These are phyloP conservation scores for Pyrenochaeta sp. DNA, from an alignment of 2,329 filamentous ascomycete species.

Conservation along the genomic window DNA sequence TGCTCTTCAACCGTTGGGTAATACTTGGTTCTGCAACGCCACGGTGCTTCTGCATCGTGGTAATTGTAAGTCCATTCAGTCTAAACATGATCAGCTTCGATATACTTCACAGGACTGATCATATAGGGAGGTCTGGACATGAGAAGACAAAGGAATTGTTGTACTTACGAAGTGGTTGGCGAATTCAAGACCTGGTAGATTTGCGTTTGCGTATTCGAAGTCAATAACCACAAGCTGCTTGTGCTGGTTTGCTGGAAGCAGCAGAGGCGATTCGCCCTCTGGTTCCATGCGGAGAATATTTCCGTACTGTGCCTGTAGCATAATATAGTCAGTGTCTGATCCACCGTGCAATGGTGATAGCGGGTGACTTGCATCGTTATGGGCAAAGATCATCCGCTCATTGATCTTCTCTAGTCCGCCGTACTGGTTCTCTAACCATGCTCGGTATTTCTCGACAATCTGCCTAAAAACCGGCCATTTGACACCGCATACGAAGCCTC, in stretches of 20 bases:
- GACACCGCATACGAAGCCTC: conserved; percentile 82
- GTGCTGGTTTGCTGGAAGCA: conserved; percentile 90
- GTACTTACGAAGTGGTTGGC: conserved; percentile 87
- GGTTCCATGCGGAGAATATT: conserved; percentile 87
- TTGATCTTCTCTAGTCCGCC: conserved; percentile 72
- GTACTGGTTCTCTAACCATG: conserved; percentile 76
- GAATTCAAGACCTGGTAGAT: conserved; percentile 86
- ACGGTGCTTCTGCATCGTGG: conserved; percentile 73
- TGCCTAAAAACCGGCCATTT: conserved; percentile 81
- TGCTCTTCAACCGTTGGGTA: conserved; percentile 88
- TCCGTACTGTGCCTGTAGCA: conserved; percentile 87
- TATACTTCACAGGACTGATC: background rate
- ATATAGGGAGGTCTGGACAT: background rate
- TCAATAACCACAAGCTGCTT: conserved; percentile 98
- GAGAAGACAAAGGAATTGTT: conserved; percentile 16
- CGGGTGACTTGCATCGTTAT: conserved; percentile 80
- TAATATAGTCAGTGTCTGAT: conserved; percentile 14
- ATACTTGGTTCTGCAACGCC: conserved; percentile 70
- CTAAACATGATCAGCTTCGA: conserved; percentile 42
- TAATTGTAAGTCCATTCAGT: conserved; percentile 99
- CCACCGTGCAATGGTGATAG: background rate
- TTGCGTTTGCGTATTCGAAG: conserved; percentile 95
- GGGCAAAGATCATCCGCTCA: conserved; percentile 86
- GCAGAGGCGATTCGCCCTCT: conserved; percentile 77
- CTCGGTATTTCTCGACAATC: conserved; percentile 79